Conservation (phyloP, 164 flowering plant species). For the Vitis riparia region DNA sequence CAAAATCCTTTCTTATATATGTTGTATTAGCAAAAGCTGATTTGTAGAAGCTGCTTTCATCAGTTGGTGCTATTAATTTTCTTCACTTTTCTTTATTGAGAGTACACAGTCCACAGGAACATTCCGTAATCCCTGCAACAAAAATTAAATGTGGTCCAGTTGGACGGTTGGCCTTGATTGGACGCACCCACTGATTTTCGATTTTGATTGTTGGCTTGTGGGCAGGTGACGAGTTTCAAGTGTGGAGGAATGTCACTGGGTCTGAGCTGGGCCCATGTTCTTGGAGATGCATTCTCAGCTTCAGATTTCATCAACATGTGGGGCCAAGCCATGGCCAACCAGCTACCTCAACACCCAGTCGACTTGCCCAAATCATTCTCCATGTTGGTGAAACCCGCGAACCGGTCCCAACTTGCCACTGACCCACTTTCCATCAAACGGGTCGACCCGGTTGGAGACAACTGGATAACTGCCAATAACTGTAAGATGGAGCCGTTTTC, state of each 20-base stretch:
- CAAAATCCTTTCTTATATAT: too few relatives aligned
- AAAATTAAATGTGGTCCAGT: too few relatives aligned
- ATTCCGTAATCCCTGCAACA: too few relatives aligned
- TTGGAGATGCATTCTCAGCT: conserved; percentile 37
- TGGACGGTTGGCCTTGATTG: too few relatives aligned
- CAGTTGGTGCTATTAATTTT: too few relatives aligned
- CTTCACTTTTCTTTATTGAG: too few relatives aligned
- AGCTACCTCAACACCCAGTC: conserved; percentile 3
- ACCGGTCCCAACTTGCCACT: not conserved
- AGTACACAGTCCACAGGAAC: too few relatives aligned
- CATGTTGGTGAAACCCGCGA: not conserved
- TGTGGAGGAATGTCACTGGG: conserved; percentile 46
- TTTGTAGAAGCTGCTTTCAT: too few relatives aligned
- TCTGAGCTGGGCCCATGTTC: conserved; percentile 43
- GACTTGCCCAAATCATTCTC: not conserved
- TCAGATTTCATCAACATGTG: conserved; percentile 23
- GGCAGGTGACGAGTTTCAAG: conserved; percentile 38
- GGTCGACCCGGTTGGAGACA: conserved; percentile 67
- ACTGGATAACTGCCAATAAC: conserved; percentile 35
- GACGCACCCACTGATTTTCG: too few relatives aligned
- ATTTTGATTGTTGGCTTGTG: too few relatives aligned
- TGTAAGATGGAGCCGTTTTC: conserved; percentile 40
- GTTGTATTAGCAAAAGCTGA: too few relatives aligned
- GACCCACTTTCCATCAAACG: conserved; percentile 35
- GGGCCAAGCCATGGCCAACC: conserved; percentile 18